Percentiles rank a stretch among this genome's conserved stretches.
These are phyloP conservation scores for Fusarium sp. DNA, from an alignment of 2,329 filamentous ascomycete genomes.

Conservation along the genomic window DNA sequence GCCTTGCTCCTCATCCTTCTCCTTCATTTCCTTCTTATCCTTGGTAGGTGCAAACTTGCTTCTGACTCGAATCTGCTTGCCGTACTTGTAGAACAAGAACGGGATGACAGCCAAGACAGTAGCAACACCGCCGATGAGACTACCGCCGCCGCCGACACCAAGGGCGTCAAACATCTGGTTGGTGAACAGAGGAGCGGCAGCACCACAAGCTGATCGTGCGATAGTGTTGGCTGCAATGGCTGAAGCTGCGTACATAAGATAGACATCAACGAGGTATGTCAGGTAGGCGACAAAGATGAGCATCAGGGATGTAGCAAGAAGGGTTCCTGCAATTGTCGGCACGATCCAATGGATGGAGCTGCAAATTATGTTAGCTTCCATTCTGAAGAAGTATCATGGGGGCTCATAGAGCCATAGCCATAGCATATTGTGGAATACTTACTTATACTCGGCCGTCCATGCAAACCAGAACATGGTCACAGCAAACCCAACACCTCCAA, in stretches of 20 bases:
- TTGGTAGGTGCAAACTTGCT: conserved; percentile 35
- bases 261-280: conserved; percentile 37
- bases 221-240: conserved; percentile 38
- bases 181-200: conserved; percentile 36
- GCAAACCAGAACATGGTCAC: conserved; percentile 42
- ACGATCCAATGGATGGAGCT: conserved; percentile 36
- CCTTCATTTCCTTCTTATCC: conserved; percentile 4
- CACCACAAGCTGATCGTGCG: conserved; percentile 33
- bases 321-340: conserved; percentile 30
- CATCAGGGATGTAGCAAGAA: conserved; percentile 36
- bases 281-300: conserved; percentile 38
- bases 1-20: conserved; percentile 16
- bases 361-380: background rate
- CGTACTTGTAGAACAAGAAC: conserved; percentile 39
- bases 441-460: conserved; percentile 35
- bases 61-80: conserved; percentile 29
- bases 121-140: conserved; percentile 32
- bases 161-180: conserved; percentile 34
- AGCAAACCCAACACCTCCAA: conserved; percentile 34
- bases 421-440: background rate
- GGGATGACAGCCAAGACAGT: conserved; percentile 29
- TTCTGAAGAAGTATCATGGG: background rate
- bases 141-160: conserved; percentile 36
- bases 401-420: background rate
- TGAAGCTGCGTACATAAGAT: conserved; percentile 36